A percentile compares a stretch with the other conserved stretches of the same genome.
These are phyloP conservation scores for Pichia cephalocereana DNA, from an alignment of 805 yeast genomes.

Conservation along the genomic window DNA sequence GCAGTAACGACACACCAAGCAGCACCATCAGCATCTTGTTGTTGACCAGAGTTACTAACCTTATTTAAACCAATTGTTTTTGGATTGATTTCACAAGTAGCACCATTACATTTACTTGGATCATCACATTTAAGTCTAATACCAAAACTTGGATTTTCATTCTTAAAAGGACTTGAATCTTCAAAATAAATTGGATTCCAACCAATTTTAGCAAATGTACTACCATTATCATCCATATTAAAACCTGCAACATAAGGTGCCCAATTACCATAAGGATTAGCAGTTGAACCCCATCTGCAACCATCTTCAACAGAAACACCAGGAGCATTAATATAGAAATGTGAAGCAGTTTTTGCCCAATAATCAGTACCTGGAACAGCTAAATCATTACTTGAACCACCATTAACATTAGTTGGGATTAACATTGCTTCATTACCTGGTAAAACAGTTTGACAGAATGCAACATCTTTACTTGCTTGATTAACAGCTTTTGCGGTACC, in stretches of 20 bases:
- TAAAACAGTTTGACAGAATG: conserved; percentile 86
- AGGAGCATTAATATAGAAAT: conserved; percentile 76
- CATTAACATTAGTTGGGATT: conserved; percentile 67
- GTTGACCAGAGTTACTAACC: conserved; percentile 31
- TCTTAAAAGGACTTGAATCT: conserved; percentile 41
- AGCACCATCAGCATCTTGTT: conserved; percentile 39
- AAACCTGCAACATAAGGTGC: conserved; percentile 91
- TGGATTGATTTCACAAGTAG: conserved; percentile 79
- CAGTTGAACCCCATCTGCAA: conserved; percentile 73
- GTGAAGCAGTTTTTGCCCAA: conserved; percentile 83
- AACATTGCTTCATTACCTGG: conserved; percentile 95
- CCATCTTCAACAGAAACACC: conserved; percentile 70
- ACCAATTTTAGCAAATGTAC: conserved; percentile 76
- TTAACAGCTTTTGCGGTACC: conserved; percentile 58
- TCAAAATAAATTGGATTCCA: conserved; percentile 86
- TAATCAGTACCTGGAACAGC: conserved; percentile 84
- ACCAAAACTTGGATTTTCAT: conserved; percentile 57
- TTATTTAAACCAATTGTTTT: conserved; percentile 48
- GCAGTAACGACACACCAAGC: conserved; percentile 84
- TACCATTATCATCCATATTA: conserved; percentile 59
- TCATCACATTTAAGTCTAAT: conserved; percentile 67
- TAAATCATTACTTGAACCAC: conserved; percentile 38
- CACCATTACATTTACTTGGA: conserved; percentile 59
- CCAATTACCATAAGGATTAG: conserved; percentile 79
- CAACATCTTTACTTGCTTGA: conserved; percentile 48